These are phyloP conservation scores for Colletotrichum sp. DNA, from an alignment of 2,329 filamentous ascomycete species.

Conservation along the genomic window DNA sequence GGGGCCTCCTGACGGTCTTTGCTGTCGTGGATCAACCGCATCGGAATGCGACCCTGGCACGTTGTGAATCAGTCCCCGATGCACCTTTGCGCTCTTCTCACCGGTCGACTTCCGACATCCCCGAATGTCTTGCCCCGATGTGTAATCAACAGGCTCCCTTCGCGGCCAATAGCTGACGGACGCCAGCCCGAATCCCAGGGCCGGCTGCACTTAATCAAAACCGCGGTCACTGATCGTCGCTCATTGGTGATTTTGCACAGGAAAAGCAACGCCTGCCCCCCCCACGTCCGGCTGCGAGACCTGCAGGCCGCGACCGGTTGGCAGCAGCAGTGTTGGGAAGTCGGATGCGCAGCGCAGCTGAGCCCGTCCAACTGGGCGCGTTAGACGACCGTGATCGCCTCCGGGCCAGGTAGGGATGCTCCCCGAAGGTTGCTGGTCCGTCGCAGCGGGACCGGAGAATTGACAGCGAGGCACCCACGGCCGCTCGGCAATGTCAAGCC, in stretches of 20 bases:
- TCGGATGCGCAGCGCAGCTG: neutral
- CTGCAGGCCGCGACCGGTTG: neutral
- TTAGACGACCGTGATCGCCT: neutral
- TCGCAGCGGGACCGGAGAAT: neutral
- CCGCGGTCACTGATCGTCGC: neutral
- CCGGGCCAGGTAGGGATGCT: neutral
- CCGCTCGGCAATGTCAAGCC: neutral
- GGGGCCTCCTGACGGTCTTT: conserved; percentile 14
- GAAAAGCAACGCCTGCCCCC: neutral
- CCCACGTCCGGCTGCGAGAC: neutral
- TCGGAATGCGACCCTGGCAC: conserved; percentile 9
- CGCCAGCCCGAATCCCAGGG: neutral
- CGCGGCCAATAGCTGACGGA: neutral
- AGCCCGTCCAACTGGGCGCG: neutral
- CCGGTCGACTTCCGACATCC: neutral
- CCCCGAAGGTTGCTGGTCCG: neutral
- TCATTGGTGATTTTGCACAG: neutral
- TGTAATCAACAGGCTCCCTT: neutral
- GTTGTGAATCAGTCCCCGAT: neutral
- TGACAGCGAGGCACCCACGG: neutral
- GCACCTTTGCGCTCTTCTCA: neutral
- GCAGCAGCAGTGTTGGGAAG: neutral
- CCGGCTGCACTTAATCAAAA: neutral
- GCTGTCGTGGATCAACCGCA: conserved; percentile 10
- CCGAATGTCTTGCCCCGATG: neutral